Percentiles rank a stretch among this genome's conserved stretches.
These are phyloP conservation scores for Pezicula radicicola DNA, from an alignment of 2,329 filamentous ascomycete genomes.

Conservation along the genomic window DNA sequence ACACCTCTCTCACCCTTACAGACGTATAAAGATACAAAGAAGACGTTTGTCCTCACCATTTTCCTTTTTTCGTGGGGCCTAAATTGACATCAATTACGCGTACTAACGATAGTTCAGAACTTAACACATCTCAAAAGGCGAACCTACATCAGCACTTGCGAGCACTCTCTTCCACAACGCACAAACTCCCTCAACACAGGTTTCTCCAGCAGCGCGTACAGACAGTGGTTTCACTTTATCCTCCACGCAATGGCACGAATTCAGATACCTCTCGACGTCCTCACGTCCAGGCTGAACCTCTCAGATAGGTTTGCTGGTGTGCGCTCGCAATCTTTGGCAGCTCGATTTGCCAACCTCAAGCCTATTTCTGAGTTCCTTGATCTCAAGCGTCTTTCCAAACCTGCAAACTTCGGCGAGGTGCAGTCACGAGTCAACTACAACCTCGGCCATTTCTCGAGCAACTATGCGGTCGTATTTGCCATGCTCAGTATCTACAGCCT, in stretches of 20 bases:
- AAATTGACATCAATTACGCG: not conserved
- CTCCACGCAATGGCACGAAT: conserved; percentile 71
- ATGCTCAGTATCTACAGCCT: conserved; percentile 97
- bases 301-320: conserved; percentile 81
- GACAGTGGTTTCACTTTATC: conserved; percentile 1
- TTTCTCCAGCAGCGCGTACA: not conserved
- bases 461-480: conserved; percentile 90
- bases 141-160: not conserved
- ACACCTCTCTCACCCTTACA: no score
- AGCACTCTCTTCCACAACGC: not conserved
- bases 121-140: conserved; percentile 1
- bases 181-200: not conserved
- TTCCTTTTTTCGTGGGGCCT: not conserved
- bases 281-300: conserved; percentile 89
- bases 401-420: conserved; percentile 82
- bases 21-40: no score
- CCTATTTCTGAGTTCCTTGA: conserved; percentile 94
- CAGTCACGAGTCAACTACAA: conserved; percentile 98
- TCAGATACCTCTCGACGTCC: conserved; percentile 85
- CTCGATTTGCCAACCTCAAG: conserved; percentile 87
- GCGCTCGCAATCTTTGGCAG: conserved; percentile 72
- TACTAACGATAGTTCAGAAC: not conserved
- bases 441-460: conserved; percentile 94
- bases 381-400: conserved; percentile 93
- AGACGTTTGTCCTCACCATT: not conserved